Conservation (phyloP, 2,329 filamentous ascomycete species). For the Albophoma yamanashiensis region DNA sequence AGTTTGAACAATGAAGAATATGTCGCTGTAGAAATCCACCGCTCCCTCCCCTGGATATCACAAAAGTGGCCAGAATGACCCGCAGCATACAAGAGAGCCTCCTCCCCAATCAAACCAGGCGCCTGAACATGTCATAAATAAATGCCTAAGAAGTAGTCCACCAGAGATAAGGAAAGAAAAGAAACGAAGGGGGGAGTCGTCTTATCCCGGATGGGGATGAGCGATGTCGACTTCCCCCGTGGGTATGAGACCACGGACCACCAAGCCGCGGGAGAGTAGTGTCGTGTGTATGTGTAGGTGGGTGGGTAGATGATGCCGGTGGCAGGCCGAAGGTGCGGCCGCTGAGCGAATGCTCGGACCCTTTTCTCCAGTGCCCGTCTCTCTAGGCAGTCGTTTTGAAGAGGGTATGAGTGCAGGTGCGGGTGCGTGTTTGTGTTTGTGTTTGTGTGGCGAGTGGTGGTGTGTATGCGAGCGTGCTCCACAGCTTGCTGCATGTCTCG, state of each 20-base stretch:
- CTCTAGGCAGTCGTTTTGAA: neutral
- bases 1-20: neutral
- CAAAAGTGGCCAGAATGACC: neutral
- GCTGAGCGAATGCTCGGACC: neutral
- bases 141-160: neutral
- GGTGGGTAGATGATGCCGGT: neutral
- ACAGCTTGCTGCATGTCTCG: neutral
- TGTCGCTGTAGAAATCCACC: neutral
- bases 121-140: neutral
- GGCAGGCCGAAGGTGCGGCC: neutral
- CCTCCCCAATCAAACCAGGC: neutral
- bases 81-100: neutral
- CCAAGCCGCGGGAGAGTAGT: neutral
- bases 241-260: neutral
- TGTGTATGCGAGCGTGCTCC: neutral
- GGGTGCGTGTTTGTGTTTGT: no score
- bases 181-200: neutral
- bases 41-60: slow-evolving; percentile 2
- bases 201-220: neutral
- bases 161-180: neutral
- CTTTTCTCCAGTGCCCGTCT: neutral
- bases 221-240: neutral
- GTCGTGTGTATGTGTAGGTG: neutral
- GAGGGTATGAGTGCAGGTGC: neutral
- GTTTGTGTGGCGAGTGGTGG: neutral